Evolutionary conservation across 169 alveolate genomes (phyloP).

Genomic region (Plasmodium yoelii): DNA sequence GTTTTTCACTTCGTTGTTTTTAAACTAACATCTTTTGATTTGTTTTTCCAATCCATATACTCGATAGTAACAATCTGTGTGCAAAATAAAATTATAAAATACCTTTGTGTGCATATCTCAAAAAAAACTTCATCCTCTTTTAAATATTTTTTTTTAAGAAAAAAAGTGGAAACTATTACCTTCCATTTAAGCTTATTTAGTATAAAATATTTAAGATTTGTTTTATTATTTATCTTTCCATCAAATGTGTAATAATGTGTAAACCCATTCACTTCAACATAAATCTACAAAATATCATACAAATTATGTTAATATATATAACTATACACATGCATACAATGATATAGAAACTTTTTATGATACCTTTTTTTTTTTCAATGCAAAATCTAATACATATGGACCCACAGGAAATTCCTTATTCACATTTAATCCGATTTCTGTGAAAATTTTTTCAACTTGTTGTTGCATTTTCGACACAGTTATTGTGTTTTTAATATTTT

Average conservation of each 20-base stretch:
- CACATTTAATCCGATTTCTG: conserved; percentile 49
- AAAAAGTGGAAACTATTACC: conserved; percentile 11
- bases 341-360: too few species aligned
- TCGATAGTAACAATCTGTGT: conserved; percentile 52
- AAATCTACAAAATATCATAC: conserved; percentile 6
- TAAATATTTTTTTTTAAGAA: background rate
- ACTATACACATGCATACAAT: conserved; percentile 1
- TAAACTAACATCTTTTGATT: conserved; percentile 59
- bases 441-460: conserved; percentile 40
- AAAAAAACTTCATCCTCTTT: too few species aligned
- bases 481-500: conserved; percentile 52
- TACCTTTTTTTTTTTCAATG: conserved; percentile 38
- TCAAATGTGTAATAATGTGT: conserved; percentile 67
- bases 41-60: conserved; percentile 71
- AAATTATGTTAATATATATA: background rate
- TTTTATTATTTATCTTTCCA: conserved; percentile 45
- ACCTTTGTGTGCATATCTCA: background rate
- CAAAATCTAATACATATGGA: conserved; percentile 62
- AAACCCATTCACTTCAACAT: conserved; percentile 69
- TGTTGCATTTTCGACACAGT: conserved; percentile 69
- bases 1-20: conserved; percentile 9
- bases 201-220: conserved; percentile 32
- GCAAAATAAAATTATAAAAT: background rate
- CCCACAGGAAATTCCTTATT: conserved; percentile 47
- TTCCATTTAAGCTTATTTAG: conserved; percentile 59